Conservation (phyloP, 208 protist species). For the Leishmania gerbilli region DNA sequence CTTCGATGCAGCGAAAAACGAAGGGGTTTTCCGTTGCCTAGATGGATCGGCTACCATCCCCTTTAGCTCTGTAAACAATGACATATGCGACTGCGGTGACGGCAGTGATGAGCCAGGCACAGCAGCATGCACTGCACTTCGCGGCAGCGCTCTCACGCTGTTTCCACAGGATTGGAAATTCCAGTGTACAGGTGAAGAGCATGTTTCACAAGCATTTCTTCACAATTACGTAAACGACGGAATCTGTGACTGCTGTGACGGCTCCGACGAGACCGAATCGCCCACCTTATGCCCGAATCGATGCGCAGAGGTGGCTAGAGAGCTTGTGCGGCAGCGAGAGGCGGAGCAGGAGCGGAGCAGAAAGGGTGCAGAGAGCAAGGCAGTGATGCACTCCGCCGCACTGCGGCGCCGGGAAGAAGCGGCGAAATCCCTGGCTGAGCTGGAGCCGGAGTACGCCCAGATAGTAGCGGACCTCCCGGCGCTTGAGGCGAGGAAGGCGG, state of each 20-base stretch:
- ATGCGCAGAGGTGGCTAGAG: constrained; percentile 50
- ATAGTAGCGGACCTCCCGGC: constrained; percentile 23
- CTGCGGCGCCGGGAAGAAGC: constrained; percentile 21
- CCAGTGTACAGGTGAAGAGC: constrained; percentile 80
- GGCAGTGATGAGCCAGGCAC: constrained; percentile 95
- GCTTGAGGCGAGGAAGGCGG: constrained; percentile 26
- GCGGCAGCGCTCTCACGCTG: constrained; percentile 5
- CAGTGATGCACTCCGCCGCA: constrained; percentile 34
- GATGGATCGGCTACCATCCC: constrained; percentile 52
- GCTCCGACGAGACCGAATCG: constrained; percentile 81
- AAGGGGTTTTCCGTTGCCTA: constrained; percentile 46
- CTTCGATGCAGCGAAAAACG: constrained; percentile 28
- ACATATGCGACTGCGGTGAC: constrained; percentile 96
- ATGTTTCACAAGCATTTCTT: constrained; percentile 49
- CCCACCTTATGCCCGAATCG: constrained; percentile 56
- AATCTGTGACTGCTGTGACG: constrained; percentile 95
- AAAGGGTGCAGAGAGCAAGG: constrained; percentile 20
- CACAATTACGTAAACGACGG: constrained; percentile 91
- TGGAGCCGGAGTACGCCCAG: constrained; percentile 21
- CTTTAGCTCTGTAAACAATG: constrained; percentile 89
- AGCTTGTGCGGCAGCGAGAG: constrained; percentile 22
- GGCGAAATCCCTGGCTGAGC: constrained; percentile 4
- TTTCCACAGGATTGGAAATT: constrained; percentile 49
- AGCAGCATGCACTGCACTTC: constrained; percentile 49
- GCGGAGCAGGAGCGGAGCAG: constrained; percentile 34